Evolutionary conservation across 1,284 basidiomycete genomes (phyloP).

Genomic region (Trametes hirsuta): DNA sequence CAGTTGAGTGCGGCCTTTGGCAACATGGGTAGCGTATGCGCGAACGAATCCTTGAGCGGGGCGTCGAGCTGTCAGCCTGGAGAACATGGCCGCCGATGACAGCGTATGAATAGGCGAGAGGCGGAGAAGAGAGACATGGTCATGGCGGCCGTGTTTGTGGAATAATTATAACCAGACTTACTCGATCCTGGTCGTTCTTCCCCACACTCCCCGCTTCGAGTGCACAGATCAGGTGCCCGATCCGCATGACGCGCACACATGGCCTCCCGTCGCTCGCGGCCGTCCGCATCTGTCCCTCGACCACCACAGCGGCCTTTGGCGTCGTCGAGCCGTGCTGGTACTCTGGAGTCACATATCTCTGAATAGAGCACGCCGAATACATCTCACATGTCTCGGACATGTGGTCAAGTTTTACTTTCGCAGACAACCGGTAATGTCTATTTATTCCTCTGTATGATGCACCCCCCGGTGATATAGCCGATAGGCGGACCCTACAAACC

Average conservation of each 20-base stretch:
- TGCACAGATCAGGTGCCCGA: conserved; percentile 20
- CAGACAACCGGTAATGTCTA: too few relatives aligned
- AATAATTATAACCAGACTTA: not conserved
- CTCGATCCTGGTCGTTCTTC: conserved; percentile 17
- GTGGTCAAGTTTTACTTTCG: too few relatives aligned
- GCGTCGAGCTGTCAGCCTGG: conserved; percentile 17
- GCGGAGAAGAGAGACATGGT: not conserved
- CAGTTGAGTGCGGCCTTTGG: conserved; percentile 43
- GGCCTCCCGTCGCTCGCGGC: conserved; percentile 1
- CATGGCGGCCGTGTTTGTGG: not conserved
- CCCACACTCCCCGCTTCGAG: conserved; percentile 15
- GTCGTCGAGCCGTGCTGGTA: not conserved
- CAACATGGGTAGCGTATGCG: conserved; percentile 47
- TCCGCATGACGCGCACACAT: conserved; percentile 24
- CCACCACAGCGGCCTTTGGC: not conserved
- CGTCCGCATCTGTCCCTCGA: not conserved
- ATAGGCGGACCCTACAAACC: too few relatives aligned
- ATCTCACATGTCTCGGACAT: not conserved
- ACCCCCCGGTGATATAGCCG: too few relatives aligned
- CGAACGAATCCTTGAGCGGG: conserved; percentile 30
- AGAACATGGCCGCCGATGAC: conserved; percentile 26
- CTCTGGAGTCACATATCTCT: not conserved
- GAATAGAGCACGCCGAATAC: not conserved
- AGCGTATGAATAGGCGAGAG: not conserved
- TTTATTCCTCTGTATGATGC: too few relatives aligned